Conservation (phyloP, 129 eudicot species). For the Flaveria linearis region DNA sequence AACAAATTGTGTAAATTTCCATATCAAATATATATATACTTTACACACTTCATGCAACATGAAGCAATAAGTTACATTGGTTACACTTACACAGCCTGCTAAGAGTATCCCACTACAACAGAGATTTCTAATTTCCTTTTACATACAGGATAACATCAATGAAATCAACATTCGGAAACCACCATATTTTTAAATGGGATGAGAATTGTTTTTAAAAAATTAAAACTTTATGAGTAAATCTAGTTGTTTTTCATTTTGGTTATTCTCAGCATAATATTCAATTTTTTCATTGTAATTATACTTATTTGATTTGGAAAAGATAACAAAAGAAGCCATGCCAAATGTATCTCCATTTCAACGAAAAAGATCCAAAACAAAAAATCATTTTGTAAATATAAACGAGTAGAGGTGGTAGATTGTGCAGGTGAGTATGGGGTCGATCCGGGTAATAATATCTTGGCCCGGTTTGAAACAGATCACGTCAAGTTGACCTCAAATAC, state of each 20-base stretch:
- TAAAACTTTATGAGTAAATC: too few relatives aligned
- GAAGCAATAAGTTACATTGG: conserved; percentile 14
- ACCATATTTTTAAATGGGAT: not conserved
- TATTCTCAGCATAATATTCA: not conserved
- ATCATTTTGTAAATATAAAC: not conserved
- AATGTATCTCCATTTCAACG: not conserved
- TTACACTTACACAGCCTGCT: conserved; percentile 13
- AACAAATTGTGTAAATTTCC: too few relatives aligned
- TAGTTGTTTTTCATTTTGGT: not conserved
- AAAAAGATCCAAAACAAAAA: not conserved
- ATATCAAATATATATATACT: too few relatives aligned
- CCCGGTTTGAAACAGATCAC: not conserved
- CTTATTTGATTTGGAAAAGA: not conserved
- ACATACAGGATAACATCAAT: not conserved
- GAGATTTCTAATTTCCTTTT: not conserved
- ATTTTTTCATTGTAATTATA: not conserved
- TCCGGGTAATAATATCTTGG: not conserved
- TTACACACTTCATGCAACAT: not conserved
- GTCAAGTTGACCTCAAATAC: not conserved
- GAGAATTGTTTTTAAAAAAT: not conserved
- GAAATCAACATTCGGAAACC: not conserved
- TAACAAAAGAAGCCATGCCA: not conserved
- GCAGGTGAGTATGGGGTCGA: not conserved
- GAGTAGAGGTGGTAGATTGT: not conserved
- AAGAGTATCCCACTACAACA: not conserved